A percentile compares a stretch with the other conserved stretches of the same genome.
Evolutionary conservation across 768 basidiomycete genomes (phyloP).

Genomic region (Lactarius hatsudake): DNA sequence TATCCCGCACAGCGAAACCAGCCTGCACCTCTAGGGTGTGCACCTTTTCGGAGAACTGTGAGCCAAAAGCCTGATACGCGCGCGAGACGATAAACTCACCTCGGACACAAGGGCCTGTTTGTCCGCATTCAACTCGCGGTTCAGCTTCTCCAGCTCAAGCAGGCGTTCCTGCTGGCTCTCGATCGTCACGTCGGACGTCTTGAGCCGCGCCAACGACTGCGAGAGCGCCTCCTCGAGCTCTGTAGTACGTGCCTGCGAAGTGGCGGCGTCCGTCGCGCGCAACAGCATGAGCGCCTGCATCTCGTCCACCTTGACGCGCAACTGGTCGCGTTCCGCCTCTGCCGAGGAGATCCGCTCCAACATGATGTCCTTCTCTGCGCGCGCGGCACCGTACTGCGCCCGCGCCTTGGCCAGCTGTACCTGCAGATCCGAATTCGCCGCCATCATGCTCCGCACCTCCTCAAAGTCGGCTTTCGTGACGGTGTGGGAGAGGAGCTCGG

Average conservation of each 20-base stretch:
- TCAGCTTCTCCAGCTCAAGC: conserved; percentile 57
- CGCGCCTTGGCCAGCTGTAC: conserved; percentile 74
- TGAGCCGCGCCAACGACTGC: conserved; percentile 66
- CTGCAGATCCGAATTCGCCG: conserved; percentile 63
- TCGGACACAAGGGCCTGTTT: conserved; percentile 56
- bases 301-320: conserved; percentile 56
- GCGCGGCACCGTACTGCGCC: conserved; percentile 70
- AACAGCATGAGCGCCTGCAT: conserved; percentile 43
- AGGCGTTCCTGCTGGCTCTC: conserved; percentile 61
- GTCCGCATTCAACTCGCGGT: conserved; percentile 53
- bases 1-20: conserved; percentile 58
- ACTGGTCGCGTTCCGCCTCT: conserved; percentile 64
- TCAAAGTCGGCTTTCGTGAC: conserved; percentile 62
- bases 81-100: no score
- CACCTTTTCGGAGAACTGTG: conserved; percentile 35
- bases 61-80: not conserved
- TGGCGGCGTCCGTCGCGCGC: conserved; percentile 47
- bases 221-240: conserved; percentile 74
- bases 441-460: conserved; percentile 56
- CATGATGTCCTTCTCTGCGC: conserved; percentile 78
- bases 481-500: conserved; percentile 60
- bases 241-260: conserved; percentile 48
- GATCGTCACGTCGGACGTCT: conserved; percentile 66
- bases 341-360: conserved; percentile 55
- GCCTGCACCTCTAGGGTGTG: conserved; percentile 59